phyloP scores from a whole-genome alignment of 257 asterid genomes.

The Osmanthus fragrans region DNA sequence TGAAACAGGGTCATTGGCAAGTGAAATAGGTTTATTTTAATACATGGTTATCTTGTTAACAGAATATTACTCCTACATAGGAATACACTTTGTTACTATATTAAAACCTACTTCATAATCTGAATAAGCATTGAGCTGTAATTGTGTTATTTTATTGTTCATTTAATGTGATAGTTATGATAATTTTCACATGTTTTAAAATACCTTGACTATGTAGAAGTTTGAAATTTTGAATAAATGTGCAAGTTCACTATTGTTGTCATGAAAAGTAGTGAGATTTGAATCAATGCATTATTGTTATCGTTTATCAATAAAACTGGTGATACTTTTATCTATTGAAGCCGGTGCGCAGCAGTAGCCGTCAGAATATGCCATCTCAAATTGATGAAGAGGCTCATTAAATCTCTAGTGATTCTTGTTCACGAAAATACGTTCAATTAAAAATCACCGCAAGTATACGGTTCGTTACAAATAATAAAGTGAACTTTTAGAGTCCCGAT shows the following conservation, averaged over 20 bases:
- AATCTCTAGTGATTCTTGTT: no score
- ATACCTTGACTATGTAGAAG: not conserved
- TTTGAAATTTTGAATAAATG: not conserved
- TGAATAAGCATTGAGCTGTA: not conserved
- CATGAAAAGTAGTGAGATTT: not conserved
- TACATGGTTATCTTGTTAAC: not conserved
- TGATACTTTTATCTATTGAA: constrained; percentile 32
- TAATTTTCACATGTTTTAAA: not conserved
- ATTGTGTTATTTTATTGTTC: not conserved
- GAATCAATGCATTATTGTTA: constrained; percentile 7
- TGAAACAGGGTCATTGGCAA: not conserved
- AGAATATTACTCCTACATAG: not conserved
- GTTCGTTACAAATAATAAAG: no score
- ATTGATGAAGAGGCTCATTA: constrained; percentile 96
- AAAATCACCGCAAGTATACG: no score
- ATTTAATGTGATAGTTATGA: not conserved
- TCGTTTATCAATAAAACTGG: constrained; percentile 16
- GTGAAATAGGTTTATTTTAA: not conserved
- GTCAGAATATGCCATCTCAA: constrained; percentile 88
- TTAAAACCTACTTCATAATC: not conserved
- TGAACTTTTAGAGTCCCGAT: no score
- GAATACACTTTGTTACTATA: not conserved
- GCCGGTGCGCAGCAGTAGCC: constrained; percentile 91
- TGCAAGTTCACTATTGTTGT: constrained; percentile 3
- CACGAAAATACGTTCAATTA: no score